Conservation (phyloP, 352 stramenopile genomes). For the Halophytophthora batemanensis region DNA sequence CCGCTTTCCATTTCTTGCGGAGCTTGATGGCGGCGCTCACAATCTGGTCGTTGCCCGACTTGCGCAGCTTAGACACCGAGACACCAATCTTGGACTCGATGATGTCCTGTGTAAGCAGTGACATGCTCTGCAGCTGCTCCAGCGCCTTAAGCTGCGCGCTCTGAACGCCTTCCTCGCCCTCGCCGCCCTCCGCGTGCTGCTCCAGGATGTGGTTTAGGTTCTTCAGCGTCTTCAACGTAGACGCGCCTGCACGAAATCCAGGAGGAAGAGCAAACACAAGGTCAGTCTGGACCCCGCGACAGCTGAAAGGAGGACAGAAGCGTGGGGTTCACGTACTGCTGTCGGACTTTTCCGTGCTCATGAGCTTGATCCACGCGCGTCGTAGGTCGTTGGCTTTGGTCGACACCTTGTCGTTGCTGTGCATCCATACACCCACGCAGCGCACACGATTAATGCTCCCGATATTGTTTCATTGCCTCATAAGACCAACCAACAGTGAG, state of each 20-base stretch:
- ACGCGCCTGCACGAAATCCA: slow-evolving; percentile 23
- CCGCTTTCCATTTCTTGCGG: slow-evolving; percentile 79
- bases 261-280: no score
- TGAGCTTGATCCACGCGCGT: slow-evolving; percentile 68
- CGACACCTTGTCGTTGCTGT: slow-evolving; percentile 84
- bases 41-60: slow-evolving; percentile 68
- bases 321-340: slow-evolving; percentile 11
- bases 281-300: no score
- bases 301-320: slow-evolving; percentile 1
- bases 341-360: slow-evolving; percentile 36
- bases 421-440: slow-evolving; percentile 4
- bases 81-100: slow-evolving; percentile 80
- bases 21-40: slow-evolving; percentile 52
- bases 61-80: slow-evolving; percentile 70
- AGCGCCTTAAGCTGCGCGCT: slow-evolving; percentile 41
- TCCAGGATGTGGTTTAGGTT: slow-evolving; percentile 53
- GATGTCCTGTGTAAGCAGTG: slow-evolving; percentile 67
- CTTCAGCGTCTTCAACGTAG: slow-evolving; percentile 45
- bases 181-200: slow-evolving; percentile 32
- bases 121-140: slow-evolving; percentile 61
- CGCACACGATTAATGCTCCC: background rate
- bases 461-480: no score
- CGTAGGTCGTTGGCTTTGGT: slow-evolving; percentile 61
- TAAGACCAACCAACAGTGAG: no score
- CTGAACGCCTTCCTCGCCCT: slow-evolving; percentile 30